Percentiles rank a stretch among this genome's conserved stretches.
These are phyloP conservation scores for Sesbania bispinosa DNA, from an alignment of 306 rosid genomes.

Conservation along the genomic window DNA sequence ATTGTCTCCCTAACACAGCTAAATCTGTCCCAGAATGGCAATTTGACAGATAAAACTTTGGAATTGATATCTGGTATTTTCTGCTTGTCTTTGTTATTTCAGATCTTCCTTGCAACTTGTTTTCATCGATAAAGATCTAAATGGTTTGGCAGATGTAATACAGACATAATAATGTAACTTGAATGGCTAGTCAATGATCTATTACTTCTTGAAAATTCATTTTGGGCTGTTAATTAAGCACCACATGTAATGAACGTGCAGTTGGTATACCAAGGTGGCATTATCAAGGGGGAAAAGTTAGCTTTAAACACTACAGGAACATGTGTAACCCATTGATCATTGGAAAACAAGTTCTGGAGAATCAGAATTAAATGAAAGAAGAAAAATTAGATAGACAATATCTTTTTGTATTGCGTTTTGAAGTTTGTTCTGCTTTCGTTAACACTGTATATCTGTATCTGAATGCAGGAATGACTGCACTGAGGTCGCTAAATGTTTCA, in stretches of 20 bases:
- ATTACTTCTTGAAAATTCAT: neutral
- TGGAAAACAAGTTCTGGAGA: neutral
- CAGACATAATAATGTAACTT: neutral
- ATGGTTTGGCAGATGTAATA: neutral
- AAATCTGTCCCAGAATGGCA: conserved; percentile 91
- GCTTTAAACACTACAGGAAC: neutral
- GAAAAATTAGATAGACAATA: neutral
- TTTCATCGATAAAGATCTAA: neutral
- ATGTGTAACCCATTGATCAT: neutral
- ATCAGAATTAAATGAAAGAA: neutral
- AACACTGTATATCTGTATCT: conserved; percentile 7
- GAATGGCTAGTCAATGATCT: neutral
- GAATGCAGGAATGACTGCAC: conserved; percentile 67
- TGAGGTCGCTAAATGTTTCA: conserved; percentile 73
- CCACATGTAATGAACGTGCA: neutral
- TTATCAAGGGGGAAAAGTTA: neutral
- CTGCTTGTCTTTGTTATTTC: conserved; percentile 16
- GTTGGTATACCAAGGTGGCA: neutral
- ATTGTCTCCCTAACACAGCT: conserved; percentile 75
- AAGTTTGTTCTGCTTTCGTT: neutral
- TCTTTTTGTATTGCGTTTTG: neutral
- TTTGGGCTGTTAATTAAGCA: neutral
- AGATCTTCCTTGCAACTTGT: neutral
- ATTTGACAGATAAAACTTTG: conserved; percentile 79
- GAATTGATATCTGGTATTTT: conserved; percentile 81